Evolutionary conservation across 176 grass and related monocot species (phyloP).

Genomic region (Oryza australiensis): DNA sequence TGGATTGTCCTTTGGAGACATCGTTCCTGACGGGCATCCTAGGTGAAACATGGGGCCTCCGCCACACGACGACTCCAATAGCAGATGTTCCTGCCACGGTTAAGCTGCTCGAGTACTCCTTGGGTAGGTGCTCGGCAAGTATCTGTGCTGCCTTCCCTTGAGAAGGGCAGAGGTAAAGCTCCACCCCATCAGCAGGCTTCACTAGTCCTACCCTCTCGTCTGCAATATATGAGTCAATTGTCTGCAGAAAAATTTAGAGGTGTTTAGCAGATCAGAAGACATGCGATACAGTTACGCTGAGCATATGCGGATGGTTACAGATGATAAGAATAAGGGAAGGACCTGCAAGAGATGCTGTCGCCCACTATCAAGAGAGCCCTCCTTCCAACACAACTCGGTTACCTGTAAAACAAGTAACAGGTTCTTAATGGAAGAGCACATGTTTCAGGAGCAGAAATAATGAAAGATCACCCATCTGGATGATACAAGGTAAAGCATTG

Average conservation of each 20-base stretch:
- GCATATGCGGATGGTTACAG: background rate
- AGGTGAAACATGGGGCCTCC: conserved; percentile 41
- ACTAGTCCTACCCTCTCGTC: conserved; percentile 66
- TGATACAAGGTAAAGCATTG: background rate
- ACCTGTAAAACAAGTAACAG: conserved; percentile 38
- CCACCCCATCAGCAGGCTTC: conserved; percentile 53
- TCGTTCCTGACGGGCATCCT: conserved; percentile 41
- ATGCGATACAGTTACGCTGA: background rate
- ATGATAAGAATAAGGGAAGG: background rate
- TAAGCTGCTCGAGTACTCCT: conserved; percentile 45
- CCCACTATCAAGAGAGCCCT: conserved; percentile 49
- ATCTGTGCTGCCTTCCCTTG: conserved; percentile 49
- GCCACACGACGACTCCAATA: conserved; percentile 72
- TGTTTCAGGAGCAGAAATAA: background rate
- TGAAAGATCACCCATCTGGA: background rate
- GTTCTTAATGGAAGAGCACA: background rate
- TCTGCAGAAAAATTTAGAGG: conserved; percentile 38
- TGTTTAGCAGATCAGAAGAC: background rate
- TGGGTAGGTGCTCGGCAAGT: conserved; percentile 48
- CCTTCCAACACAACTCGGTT: conserved; percentile 54
- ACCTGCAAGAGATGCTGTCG: conserved; percentile 55
- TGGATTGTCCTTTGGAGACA: conserved; percentile 29
- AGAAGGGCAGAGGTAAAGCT: conserved; percentile 67
- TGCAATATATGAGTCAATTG: conserved; percentile 54
- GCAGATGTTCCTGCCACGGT: conserved; percentile 1